Evolutionary conservation across 768 basidiomycete species (phyloP).

Genomic region (Pleurotus cornucopiae): DNA sequence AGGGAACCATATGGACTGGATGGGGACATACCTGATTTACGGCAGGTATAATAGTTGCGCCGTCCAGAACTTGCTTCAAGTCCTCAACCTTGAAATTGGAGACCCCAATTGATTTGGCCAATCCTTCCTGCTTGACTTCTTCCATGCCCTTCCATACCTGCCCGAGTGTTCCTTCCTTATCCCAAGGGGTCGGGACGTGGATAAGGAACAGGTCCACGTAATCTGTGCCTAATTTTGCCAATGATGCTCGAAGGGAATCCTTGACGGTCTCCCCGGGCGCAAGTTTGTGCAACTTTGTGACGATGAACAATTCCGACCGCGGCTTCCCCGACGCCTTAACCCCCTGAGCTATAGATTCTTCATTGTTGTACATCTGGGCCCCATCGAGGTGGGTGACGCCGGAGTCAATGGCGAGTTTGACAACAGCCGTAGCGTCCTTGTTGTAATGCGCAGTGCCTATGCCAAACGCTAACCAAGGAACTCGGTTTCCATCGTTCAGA

Average conservation of each 20-base stretch:
- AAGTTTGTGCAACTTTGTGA: conserved; percentile 51
- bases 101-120: conserved; percentile 61
- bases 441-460: conserved; percentile 51
- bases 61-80: conserved; percentile 47
- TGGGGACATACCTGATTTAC: conserved; percentile 57
- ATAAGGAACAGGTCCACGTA: conserved; percentile 65
- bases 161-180: conserved; percentile 37
- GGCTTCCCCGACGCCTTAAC: conserved; percentile 46
- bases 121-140: conserved; percentile 40
- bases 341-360: conserved; percentile 46
- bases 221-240: conserved; percentile 47
- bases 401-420: conserved; percentile 46
- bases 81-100: conserved; percentile 60
- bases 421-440: conserved; percentile 36
- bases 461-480: conserved; percentile 61
- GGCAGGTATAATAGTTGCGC: conserved; percentile 51
- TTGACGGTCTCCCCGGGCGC: conserved; percentile 41
- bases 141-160: conserved; percentile 63
- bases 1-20: neutral
- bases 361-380: conserved; percentile 59
- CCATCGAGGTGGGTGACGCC: conserved; percentile 62
- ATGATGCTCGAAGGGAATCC: conserved; percentile 44
- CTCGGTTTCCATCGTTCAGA: conserved; percentile 50
- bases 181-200: conserved; percentile 37
- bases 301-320: conserved; percentile 56